Conservation (phyloP, 2,329 filamentous ascomycete species). For the Cordyceps javanica region DNA sequence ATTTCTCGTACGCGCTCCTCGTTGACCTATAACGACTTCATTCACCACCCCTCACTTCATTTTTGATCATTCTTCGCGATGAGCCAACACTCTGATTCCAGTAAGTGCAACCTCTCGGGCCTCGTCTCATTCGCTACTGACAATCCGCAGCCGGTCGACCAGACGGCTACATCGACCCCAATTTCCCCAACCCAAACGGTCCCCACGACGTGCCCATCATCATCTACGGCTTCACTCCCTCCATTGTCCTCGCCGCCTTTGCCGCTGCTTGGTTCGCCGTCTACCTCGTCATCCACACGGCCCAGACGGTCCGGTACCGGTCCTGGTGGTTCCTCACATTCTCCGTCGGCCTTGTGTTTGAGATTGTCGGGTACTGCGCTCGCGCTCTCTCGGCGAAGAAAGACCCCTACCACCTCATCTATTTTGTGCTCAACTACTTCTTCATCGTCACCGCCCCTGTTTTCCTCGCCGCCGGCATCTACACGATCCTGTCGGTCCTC, state of each 20-base stretch:
- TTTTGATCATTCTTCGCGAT: background rate
- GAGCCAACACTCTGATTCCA: background rate
- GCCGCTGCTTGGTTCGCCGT: slow-evolving; percentile 38
- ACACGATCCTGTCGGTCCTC: slow-evolving; percentile 46
- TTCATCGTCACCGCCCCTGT: slow-evolving; percentile 55
- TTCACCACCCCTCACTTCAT: background rate
- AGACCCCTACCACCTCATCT: slow-evolving; percentile 47
- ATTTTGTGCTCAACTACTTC: slow-evolving; percentile 55
- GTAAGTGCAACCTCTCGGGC: background rate
- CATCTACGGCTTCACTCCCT: slow-evolving; percentile 45
- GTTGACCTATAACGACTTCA: background rate
- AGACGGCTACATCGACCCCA: slow-evolving; percentile 42
- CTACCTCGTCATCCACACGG: slow-evolving; percentile 31
- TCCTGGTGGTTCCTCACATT: slow-evolving; percentile 43
- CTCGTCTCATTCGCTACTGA: background rate
- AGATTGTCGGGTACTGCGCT: slow-evolving; percentile 44
- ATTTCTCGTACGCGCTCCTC: too few species aligned
- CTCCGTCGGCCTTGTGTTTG: slow-evolving; percentile 38
- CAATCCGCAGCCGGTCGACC: background rate
- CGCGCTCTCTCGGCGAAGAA: slow-evolving; percentile 41
- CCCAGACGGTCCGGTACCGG: slow-evolving; percentile 23
- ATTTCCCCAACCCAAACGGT: slow-evolving; percentile 43
- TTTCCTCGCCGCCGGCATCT: slow-evolving; percentile 50
- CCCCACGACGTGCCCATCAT: slow-evolving; percentile 41
- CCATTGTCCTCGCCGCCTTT: slow-evolving; percentile 37